Conservation (phyloP, 1,284 basidiomycete species). For the Wolfiporia cocos region DNA sequence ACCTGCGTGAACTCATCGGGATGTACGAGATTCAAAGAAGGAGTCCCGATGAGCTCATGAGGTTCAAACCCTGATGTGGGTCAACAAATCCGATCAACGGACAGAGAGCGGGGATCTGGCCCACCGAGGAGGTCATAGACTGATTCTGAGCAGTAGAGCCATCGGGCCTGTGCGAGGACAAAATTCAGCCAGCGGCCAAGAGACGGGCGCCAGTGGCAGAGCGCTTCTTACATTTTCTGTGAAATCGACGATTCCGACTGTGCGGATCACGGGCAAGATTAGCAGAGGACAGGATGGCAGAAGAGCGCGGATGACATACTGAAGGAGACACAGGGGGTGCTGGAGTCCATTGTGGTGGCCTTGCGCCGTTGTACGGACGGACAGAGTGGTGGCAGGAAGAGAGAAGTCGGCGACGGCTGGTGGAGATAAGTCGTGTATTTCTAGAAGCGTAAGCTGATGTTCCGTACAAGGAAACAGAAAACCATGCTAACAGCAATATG, state of each 20-base stretch:
- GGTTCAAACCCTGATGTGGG: slow-evolving; percentile 56
- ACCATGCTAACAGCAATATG: background rate
- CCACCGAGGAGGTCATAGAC: slow-evolving; percentile 66
- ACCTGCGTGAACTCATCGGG: slow-evolving; percentile 65
- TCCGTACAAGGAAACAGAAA: slow-evolving; percentile 9
- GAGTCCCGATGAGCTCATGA: slow-evolving; percentile 55
- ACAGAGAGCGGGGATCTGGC: background rate
- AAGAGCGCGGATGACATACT: slow-evolving; percentile 44
- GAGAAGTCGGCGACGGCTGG: slow-evolving; percentile 9
- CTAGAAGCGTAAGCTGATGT: slow-evolving; percentile 17
- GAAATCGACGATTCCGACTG: slow-evolving; percentile 73
- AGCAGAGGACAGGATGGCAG: slow-evolving; percentile 3
- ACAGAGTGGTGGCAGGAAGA: slow-evolving; percentile 11
- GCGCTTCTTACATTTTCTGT: slow-evolving; percentile 50
- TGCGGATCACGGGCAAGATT: slow-evolving; percentile 8
- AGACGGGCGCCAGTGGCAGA: slow-evolving; percentile 12
- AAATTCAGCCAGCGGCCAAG: slow-evolving; percentile 9
- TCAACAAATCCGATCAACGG: slow-evolving; percentile 1
- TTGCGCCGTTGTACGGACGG: slow-evolving; percentile 7
- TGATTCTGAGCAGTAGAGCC: slow-evolving; percentile 67
- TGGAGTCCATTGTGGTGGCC: slow-evolving; percentile 26
- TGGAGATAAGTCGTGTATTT: slow-evolving; percentile 21
- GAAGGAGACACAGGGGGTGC: slow-evolving; percentile 59
- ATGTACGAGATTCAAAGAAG: slow-evolving; percentile 67
- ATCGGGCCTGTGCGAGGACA: slow-evolving; percentile 43